phyloP scores from a whole-genome alignment of 2,329 filamentous ascomycete species.

The Orbilia quercus region DNA sequence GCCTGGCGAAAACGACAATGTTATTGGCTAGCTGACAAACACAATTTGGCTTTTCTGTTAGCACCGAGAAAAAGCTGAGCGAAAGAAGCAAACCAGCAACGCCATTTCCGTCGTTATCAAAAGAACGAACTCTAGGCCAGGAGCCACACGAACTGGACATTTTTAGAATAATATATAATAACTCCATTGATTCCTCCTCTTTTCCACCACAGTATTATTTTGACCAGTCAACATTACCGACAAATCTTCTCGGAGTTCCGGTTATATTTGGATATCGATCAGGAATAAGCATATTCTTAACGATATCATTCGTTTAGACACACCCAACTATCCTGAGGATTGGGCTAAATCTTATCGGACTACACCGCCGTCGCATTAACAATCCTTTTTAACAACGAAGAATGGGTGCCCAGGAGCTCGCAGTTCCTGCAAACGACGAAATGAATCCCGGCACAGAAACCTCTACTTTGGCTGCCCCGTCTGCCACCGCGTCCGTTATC shows the following conservation, averaged over 20 bases:
- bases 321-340: no score
- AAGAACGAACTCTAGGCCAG: not conserved
- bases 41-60: slow-evolving; percentile 38
- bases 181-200: slow-evolving; percentile 2
- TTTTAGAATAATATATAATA: slow-evolving; percentile 17
- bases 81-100: slow-evolving; percentile 41
- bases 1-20: not conserved
- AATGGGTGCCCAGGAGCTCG: slow-evolving; percentile 41
- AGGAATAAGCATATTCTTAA: not conserved
- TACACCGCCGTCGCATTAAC: no score
- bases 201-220: not conserved
- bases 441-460: slow-evolving; percentile 52
- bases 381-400: not conserved
- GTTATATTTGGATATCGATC: not conserved
- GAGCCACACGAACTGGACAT: not conserved
- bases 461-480: slow-evolving; percentile 49
- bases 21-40: slow-evolving; percentile 38
- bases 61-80: slow-evolving; percentile 13
- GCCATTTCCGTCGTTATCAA: slow-evolving; percentile 56
- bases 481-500: slow-evolving; percentile 34
- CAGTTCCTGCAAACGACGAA: slow-evolving; percentile 46
- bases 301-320: no score
- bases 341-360: no score
- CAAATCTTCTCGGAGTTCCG: not conserved
- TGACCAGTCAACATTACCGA: not conserved